Base-by-base conservation (phyloP, 345 rosid species). In the Cardiospermum halicacabum region DNA sequence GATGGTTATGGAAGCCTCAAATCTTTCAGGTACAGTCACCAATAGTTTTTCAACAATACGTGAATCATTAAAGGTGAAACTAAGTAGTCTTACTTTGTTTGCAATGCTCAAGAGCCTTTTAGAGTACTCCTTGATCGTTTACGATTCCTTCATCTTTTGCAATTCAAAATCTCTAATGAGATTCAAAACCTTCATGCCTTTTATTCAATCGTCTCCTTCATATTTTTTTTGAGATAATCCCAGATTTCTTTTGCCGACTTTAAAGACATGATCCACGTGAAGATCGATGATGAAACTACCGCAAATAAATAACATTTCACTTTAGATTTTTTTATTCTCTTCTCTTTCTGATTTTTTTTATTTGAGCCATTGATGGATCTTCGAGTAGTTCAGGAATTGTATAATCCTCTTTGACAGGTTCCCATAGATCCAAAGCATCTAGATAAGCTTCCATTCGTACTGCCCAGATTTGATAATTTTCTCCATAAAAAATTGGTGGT, bases 191-290 rank as follows among this genome's bases (percentile, higher is more conserved):
- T 68, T 57, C 71, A 68, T 68, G 25, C 42, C 42, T 2, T 47
- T 28, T 3, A 50, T 68, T 21, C 30, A 58, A 11, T 58, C 65
- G 21, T 58, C 27, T 36, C 48, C 48, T 7, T 31, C 32, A 15
- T 68, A 68, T 21, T 68, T 50, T 32, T 48, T 10, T 68, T 47
- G 60, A 68, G 58, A 34, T 68, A 68, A 26, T 68, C 60, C 56
- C 60, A 68, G 5, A 59, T 59, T 4, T 60, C 59, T 19, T 68
- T 59, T 48, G 59, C 51, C 34, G 59, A 24, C 22, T 49, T 48
- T 31, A 32, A 10, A 10, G 5, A 48, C 59, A 60, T 59, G 36
- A 68, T 37, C 9, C 59, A 21, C 0, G 50, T 60, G 49, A 59
- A 68, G 5, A 68, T 68, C 4, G 34, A 49, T 3, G 1, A 3